These are phyloP conservation scores for Sodiomyces alkalinus DNA, from an alignment of 2,329 filamentous ascomycete species.

Conservation along the genomic window DNA sequence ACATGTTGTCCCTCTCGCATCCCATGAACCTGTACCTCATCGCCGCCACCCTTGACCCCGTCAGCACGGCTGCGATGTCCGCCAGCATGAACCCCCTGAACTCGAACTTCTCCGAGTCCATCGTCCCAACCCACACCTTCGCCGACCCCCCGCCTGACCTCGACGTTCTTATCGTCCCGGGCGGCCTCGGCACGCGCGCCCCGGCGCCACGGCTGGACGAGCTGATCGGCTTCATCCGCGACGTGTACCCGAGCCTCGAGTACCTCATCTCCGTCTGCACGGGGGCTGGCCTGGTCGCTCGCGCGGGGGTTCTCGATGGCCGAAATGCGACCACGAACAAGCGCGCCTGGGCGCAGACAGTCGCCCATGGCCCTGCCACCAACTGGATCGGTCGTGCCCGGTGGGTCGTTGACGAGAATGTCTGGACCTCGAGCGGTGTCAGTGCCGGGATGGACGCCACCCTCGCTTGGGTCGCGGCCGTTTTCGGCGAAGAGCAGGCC, in stretches of 20 bases:
- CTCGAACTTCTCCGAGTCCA: conserved; percentile 18
- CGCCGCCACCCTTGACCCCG: conserved; percentile 23
- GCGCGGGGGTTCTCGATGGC: conserved; percentile 44
- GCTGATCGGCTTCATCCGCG: conserved; percentile 24
- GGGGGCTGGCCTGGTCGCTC: conserved; percentile 41
- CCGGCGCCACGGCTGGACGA: conserved; percentile 7
- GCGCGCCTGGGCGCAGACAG: conserved; percentile 32
- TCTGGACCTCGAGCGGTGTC: conserved; percentile 49
- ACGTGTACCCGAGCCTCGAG: conserved; percentile 29
- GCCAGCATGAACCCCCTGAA: conserved; percentile 14
- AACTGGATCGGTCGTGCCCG: conserved; percentile 46
- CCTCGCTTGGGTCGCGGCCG: conserved; percentile 19
- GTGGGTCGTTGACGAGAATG: conserved; percentile 49
- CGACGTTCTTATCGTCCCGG: conserved; percentile 52
- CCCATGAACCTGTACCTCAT: conserved; percentile 25
- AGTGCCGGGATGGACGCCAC: conserved; percentile 21
- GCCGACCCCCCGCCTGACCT: conserved; percentile 32
- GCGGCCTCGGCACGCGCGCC: conserved; percentile 35
- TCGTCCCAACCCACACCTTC: conserved; percentile 35
- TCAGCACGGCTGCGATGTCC: conserved; percentile 18
- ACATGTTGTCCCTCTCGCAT: conserved; percentile 6
- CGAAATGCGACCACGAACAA: conserved; percentile 54
- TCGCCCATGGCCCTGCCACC: conserved; percentile 30
- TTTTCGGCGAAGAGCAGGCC: conserved; percentile 34
- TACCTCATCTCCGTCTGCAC: conserved; percentile 53